Evolutionary conservation across 805 yeast genomes (phyloP), one percentile per base, ranked within the genome.

Genomic region (Starmerella lactis-condensi): DNA sequence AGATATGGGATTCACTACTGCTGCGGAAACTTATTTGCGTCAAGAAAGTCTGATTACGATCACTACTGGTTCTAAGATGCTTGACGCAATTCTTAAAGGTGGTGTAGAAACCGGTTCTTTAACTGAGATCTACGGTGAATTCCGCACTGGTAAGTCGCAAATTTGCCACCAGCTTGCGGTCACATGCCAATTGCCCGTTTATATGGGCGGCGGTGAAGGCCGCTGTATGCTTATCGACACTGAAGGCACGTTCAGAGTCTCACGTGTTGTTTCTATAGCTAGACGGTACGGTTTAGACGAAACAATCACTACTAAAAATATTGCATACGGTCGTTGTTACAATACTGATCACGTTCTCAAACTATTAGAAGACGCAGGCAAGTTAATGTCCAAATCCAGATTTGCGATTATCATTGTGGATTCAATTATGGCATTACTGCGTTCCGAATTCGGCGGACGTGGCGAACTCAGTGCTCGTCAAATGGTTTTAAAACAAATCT

Each of bases 201-300:
- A 83, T 50, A 75, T 77, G 75, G 95, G 95, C 24, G 98, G 98
- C 38, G 98, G 94, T 31, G 98, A 89, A 58, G 98, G 98, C 21
- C 82, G 89, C 55, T 85, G 95, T 53, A 61, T 89, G 33, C 89
- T 78, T 51, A 83, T 89, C 38, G 98, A 89, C 49, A 85, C 96
- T 0, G 98, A 85, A 51, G 94, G 95, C 13, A 89, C 98, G 2
- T 89, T 89, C 53, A 66, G 98, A 50, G 95, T 96, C 1, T 75
- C 74, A 26, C 67, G 98, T 45, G 61, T 89, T 43, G 76, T 78
- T 6, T 73, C 93, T 1, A 82, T 89, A 42, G 93, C 94, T 2
- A 74, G 74, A 50, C 63, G 98, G 44, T 89, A 76, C 50, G 94
- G 94, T 0, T 62, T 89, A 35, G 79, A 79, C 43, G 92, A 89